A percentile compares a stretch with the other conserved stretches of the same genome.
Evolutionary conservation across 2,329 filamentous ascomycete species (phyloP).

Genomic region (Ophiocordyceps robertsii): DNA sequence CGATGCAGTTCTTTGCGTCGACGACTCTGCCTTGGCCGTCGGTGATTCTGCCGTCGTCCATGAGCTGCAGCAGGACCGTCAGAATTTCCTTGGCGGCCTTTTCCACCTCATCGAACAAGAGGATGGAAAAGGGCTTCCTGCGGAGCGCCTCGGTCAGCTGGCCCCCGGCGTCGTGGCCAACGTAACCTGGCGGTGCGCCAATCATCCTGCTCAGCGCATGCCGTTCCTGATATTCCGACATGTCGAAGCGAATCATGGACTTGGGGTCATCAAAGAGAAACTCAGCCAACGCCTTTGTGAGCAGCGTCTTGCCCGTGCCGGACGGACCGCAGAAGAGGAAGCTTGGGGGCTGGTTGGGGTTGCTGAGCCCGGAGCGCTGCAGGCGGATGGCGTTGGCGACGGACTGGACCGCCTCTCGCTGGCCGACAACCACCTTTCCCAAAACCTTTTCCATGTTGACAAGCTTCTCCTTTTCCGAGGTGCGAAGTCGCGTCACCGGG

Average conservation of each 20-base stretch:
- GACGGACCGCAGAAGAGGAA: conserved; percentile 99
- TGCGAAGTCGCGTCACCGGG: conserved; percentile 84
- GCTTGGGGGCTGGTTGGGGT: conserved; percentile 92
- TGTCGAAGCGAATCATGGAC: conserved; percentile 97
- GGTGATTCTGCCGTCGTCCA: conserved; percentile 97
- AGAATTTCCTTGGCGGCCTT: conserved; percentile 97
- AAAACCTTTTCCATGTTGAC: conserved; percentile 89
- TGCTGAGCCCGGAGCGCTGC: conserved; percentile 84
- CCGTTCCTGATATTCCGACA: conserved; percentile 98
- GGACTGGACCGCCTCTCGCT: conserved; percentile 82
- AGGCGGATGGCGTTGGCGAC: conserved; percentile 94
- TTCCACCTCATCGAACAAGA: conserved; percentile 96
- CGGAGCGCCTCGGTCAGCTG: conserved; percentile 92
- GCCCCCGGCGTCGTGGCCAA: conserved; percentile 89
- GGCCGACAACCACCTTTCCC: conserved; percentile 74
- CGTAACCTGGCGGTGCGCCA: conserved; percentile 89
- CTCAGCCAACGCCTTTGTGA: conserved; percentile 93
- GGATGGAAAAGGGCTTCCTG: conserved; percentile 90
- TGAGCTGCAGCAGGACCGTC: conserved; percentile 94
- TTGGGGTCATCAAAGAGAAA: conserved; percentile 97
- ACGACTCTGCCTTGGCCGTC: conserved; percentile 93
- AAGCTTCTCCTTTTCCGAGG: conserved; percentile 96
- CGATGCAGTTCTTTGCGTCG: conserved; percentile 95
- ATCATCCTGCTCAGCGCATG: conserved; percentile 96
- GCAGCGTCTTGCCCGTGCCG: conserved; percentile 92